Conservation (phyloP, 441 rosid species). For the Macaranga tanarius region DNA sequence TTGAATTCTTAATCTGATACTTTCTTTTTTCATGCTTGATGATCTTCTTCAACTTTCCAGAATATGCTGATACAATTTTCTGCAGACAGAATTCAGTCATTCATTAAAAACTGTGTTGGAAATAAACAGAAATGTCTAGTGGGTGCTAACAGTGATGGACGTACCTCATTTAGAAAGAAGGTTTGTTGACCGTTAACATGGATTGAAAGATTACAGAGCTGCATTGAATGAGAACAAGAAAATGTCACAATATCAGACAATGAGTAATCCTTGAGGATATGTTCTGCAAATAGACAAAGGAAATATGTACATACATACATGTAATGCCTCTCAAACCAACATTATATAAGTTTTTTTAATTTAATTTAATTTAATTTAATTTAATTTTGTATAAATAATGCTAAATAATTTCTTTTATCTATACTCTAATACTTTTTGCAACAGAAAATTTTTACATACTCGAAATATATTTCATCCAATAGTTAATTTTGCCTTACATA, state of each 20-base stretch:
- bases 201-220: conserved; percentile 50
- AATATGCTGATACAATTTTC: conserved; percentile 51
- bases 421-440: too few relatives aligned
- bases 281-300: background rate
- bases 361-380: too few relatives aligned
- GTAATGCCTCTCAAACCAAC: background rate
- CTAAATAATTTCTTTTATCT: too few relatives aligned
- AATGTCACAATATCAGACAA: background rate
- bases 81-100: conserved; percentile 20
- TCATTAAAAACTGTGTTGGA: background rate
- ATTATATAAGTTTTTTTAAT: background rate
- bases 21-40: conserved; percentile 45
- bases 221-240: conserved; percentile 36
- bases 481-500: too few relatives aligned
- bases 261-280: background rate
- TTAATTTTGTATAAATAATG: too few relatives aligned
- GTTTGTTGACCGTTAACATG: conserved; percentile 42
- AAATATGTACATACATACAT: background rate
- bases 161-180: conserved; percentile 62
- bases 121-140: background rate
- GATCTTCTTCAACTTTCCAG: conserved; percentile 54
- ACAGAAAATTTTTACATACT: too few relatives aligned
- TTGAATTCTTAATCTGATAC: conserved; percentile 35
- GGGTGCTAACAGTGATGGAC: background rate
- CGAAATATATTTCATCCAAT: too few relatives aligned